Percentiles rank a stretch among this genome's conserved stretches.
Conservation (phyloP, 2,329 filamentous ascomycete species). For the Penicillium sp. region DNA sequence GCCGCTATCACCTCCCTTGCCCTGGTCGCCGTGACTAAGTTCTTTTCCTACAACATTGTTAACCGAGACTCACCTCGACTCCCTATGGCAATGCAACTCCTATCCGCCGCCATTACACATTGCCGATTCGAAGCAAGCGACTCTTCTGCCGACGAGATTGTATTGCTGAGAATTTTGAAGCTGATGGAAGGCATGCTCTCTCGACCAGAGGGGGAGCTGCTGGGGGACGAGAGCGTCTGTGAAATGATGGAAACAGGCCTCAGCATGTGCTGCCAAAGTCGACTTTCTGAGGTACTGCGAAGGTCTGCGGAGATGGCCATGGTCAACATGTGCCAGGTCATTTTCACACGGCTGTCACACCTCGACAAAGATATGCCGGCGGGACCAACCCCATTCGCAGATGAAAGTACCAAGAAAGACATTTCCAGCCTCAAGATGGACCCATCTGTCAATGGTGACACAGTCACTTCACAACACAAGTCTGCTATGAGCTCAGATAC, state of each 20-base stretch:
- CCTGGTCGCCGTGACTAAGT: slow-evolving; percentile 90
- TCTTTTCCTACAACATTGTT: slow-evolving; percentile 92
- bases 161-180: slow-evolving; percentile 88
- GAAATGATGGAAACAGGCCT: slow-evolving; percentile 99
- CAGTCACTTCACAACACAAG: slow-evolving; percentile 54
- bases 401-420: slow-evolving; percentile 51
- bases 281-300: slow-evolving; percentile 85
- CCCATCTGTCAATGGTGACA: slow-evolving; percentile 67
- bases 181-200: slow-evolving; percentile 99
- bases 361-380: slow-evolving; percentile 74
- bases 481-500: slow-evolving; percentile 43
- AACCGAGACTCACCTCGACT: slow-evolving; percentile 81
- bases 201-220: slow-evolving; percentile 81
- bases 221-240: slow-evolving; percentile 98
- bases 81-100: slow-evolving; percentile 85
- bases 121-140: slow-evolving; percentile 97
- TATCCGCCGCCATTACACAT: slow-evolving; percentile 93
- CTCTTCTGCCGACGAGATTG: slow-evolving; percentile 90
- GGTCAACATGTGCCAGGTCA: slow-evolving; percentile 98
- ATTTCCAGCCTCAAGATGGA: slow-evolving; percentile 82
- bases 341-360: slow-evolving; percentile 89
- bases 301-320: slow-evolving; percentile 94
- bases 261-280: slow-evolving; percentile 93
- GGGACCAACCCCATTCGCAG: slow-evolving; percentile 63
- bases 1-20: slow-evolving; percentile 95